Evolutionary conservation across 1,284 basidiomycete genomes (phyloP), one percentile per base, ranked within the genome.

Genomic region (Exobasidium cylindrosporum): DNA sequence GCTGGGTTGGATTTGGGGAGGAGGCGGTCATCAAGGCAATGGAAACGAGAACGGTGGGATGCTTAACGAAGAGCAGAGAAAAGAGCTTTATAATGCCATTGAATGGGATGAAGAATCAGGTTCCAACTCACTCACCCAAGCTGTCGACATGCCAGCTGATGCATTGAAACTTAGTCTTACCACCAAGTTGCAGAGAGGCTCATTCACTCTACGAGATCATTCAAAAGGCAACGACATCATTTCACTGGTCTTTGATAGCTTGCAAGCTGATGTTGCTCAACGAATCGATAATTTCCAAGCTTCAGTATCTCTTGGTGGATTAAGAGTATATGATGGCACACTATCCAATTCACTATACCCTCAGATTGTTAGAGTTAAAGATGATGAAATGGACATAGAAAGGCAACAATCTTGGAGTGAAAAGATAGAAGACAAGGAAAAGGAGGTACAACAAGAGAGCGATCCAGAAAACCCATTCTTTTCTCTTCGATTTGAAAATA

Each of bases 341-440:
- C 90, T 90, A 23, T 81, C 84, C 54, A 85, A 88, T 69, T 91
- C 89, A 23, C 83, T 93, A 17, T 91, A 97, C 79, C 88, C 88
- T 4, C 90, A 97, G 80, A 95, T 99, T 60, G 94, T 98, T 1
- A 87, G 89, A 57, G 94, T 98, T 73, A 97, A 97, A 81, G 85
- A 87, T 54, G 69, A 74, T 28, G 79, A 73, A 21, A 24, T 73
- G 40, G 62, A 70, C 54, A 47, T 58, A 6, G 54, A 61, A 46
- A 54, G 71, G 3, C 61, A 68, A 24, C 60, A 70, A 30, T 68
- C 67, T 2, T 64, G 57, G 24, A 62, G 54, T 28, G 66, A 61
- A 50, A 69, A 71, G 46, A 60, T 73, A 50, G 66, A 69, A 45
- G 59, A 64, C 49, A 64, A 72, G 50, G 81, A 82, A 55, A 58